Base-by-base conservation (phyloP, 176 grass and related monocot species). In the Saccharum officinarum region DNA sequence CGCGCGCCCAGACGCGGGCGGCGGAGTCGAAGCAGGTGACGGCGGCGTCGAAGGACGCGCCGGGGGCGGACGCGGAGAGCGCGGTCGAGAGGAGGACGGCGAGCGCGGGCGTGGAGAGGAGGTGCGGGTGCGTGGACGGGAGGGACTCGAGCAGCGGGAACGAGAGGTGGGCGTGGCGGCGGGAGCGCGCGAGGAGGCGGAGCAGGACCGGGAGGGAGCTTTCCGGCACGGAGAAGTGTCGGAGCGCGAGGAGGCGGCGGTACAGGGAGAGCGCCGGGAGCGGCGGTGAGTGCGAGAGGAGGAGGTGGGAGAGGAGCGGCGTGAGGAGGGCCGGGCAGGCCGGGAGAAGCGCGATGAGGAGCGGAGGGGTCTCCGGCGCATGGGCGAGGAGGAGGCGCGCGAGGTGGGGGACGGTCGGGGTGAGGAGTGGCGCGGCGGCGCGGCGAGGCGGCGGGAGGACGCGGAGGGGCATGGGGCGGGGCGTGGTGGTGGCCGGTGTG, bases 41-140 rank as follows among this genome's bases (percentile, higher is more conserved):
- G 2, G 90, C 87, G 28, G 83, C 74, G 57, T 87, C 85, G 79
- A 88, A 94, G 73, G 89, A 73, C 7, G 77, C 68, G 62, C 88
- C 87, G 18, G 78, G 89, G 0, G 74, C 73, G 31, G 77, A 68
- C 18, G 78, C 57, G 59, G 78, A 77, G 76, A 88, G 82, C 77
- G 84, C 59, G 46, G 79, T 82, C 38, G 95, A 93, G 87, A 95
- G 91, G 7, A 95, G 72, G 41, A 92, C 75, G 18, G 89, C 80
- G 71, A 95, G 95, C 11, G 83, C 85, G 9, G 89, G 88, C 59
- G 81, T 69, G 71, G 95, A 88, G 71, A 93, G 86, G 42, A 95
- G 85, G 71, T 71, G 76, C 1, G 89, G 91, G 47, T 72, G 89
- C 44, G 85, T 88, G 46, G 80, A 22, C n/a, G 95, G 74, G 65